Conservation (phyloP, 768 basidiomycete genomes). For the Rhizopogon vinicolor region DNA sequence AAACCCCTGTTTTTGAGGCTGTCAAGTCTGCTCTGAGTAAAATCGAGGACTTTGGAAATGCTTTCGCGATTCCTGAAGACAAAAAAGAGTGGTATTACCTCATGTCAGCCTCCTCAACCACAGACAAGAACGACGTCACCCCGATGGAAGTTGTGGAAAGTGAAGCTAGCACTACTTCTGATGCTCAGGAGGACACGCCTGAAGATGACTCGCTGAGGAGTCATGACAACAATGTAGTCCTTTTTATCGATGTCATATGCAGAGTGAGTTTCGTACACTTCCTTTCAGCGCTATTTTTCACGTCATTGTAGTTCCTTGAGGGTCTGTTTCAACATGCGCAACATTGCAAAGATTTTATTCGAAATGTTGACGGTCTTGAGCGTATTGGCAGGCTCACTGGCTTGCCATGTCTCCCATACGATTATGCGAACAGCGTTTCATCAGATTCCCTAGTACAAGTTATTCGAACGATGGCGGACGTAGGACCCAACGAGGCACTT, state of each 20-base stretch:
- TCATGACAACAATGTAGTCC: slow-evolving; percentile 74
- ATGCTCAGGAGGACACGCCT: slow-evolving; percentile 9
- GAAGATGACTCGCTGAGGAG: slow-evolving; percentile 39
- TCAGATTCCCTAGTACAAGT: slow-evolving; percentile 88
- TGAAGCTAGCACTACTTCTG: slow-evolving; percentile 10
- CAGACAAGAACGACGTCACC: slow-evolving; percentile 7
- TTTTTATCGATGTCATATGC: slow-evolving; percentile 75
- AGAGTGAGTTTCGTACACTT: slow-evolving; percentile 44
- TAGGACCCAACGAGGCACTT: slow-evolving; percentile 73
- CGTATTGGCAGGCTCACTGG: slow-evolving; percentile 73
- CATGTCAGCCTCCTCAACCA: slow-evolving; percentile 21
- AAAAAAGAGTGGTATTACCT: slow-evolving; percentile 67
- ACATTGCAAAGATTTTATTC: slow-evolving; percentile 88
- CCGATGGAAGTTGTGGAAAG: slow-evolving; percentile 43
- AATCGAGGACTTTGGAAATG: slow-evolving; percentile 70
- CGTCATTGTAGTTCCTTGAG: slow-evolving; percentile 68
- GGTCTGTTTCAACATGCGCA: slow-evolving; percentile 90
- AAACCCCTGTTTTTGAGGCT: slow-evolving; percentile 72
- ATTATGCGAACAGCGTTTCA: slow-evolving; percentile 79
- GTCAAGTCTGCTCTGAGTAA: slow-evolving; percentile 64
- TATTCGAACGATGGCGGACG: slow-evolving; percentile 85
- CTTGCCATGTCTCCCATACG: slow-evolving; percentile 84
- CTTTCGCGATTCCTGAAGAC: slow-evolving; percentile 50
- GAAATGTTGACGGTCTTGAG: slow-evolving; percentile 65
- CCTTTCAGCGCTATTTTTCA: not conserved